Evolutionary conservation across 176 grass and related monocot genomes (phyloP).

Genomic region (Oryza officinalis): DNA sequence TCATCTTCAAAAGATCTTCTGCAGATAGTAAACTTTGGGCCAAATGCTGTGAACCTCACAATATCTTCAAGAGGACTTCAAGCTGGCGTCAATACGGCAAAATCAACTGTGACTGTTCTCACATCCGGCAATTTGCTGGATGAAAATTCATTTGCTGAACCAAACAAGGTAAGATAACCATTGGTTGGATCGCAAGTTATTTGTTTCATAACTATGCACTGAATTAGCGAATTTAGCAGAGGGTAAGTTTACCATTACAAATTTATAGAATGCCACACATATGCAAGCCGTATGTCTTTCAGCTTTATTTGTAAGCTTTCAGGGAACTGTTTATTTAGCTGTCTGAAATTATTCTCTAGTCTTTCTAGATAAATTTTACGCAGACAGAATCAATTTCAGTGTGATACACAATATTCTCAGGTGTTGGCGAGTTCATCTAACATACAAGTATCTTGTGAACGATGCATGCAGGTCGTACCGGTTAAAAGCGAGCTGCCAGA

Average conservation of each 20-base stretch:
- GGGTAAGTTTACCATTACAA: background rate
- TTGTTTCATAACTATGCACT: background rate
- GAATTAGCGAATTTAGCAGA: background rate
- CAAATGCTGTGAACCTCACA: background rate
- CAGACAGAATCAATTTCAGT: background rate
- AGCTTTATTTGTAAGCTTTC: background rate
- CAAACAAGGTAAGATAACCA: slow-evolving; percentile 7
- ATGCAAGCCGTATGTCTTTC: background rate
- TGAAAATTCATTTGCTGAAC: background rate
- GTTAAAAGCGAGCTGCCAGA: background rate
- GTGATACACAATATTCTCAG: background rate
- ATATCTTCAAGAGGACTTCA: background rate
- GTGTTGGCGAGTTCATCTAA: background rate
- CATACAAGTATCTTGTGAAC: background rate
- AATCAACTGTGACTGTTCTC: background rate
- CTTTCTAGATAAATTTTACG: background rate
- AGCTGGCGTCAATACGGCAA: background rate
- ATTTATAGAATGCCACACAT: no score
- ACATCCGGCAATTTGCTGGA: background rate
- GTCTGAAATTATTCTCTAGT: background rate
- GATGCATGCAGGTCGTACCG: background rate
- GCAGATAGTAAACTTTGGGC: slow-evolving; percentile 69
- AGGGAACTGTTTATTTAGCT: background rate
- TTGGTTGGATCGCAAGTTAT: background rate
- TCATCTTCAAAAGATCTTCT: background rate